phyloP scores from a whole-genome alignment of 306 rosid genomes.

The Lithocarpus polystachyus region DNA sequence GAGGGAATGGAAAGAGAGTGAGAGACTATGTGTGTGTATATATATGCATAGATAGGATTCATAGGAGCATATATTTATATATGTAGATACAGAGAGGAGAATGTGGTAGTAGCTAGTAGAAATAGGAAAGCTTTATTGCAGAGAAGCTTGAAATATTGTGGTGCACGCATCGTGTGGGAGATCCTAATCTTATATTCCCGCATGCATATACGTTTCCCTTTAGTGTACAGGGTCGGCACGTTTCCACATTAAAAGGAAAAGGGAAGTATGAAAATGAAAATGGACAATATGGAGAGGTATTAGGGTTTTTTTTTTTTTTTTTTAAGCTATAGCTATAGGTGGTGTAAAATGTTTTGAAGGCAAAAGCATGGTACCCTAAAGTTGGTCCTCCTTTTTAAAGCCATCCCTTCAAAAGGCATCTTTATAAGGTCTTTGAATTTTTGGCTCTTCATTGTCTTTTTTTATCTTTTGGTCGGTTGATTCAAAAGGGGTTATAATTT shows the following conservation, averaged over 20 bases:
- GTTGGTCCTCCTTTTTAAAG: slow-evolving; percentile 8
- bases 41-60: background rate
- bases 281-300: background rate
- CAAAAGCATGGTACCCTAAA: slow-evolving; percentile 40
- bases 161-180: slow-evolving; percentile 55
- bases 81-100: too few relatives aligned
- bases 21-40: background rate
- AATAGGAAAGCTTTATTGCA: slow-evolving; percentile 9
- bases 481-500: slow-evolving; percentile 19
- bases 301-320: background rate
- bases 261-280: slow-evolving; percentile 19
- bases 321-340: too few relatives aligned
- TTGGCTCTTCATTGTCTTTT: slow-evolving; percentile 31
- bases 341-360: slow-evolving; percentile 20
- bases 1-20: background rate
- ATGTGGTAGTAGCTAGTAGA: background rate
- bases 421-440: slow-evolving; percentile 34
- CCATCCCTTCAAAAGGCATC: slow-evolving; percentile 25
- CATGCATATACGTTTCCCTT: slow-evolving; percentile 66
- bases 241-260: slow-evolving; percentile 44
- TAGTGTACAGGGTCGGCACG: slow-evolving; percentile 67
- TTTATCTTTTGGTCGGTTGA: slow-evolving; percentile 54
- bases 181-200: slow-evolving; percentile 65
- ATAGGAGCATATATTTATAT: background rate
- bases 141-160: slow-evolving; percentile 27